Conservation (phyloP, 2,329 filamentous ascomycete species). For the Ceratocystis eucalypticola region DNA sequence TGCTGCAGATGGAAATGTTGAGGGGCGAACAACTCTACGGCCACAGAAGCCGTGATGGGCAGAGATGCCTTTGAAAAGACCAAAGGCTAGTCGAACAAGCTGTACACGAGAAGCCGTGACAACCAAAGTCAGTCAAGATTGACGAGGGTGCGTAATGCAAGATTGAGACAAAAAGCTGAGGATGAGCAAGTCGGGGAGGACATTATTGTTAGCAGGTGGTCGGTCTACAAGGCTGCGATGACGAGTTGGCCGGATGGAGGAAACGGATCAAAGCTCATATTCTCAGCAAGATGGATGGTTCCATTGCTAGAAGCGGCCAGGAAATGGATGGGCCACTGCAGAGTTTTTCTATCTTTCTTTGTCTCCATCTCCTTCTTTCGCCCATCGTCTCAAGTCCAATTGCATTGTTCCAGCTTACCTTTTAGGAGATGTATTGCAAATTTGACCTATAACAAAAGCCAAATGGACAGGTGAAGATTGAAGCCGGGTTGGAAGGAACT, state of each 20-base stretch:
- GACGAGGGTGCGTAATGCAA: not conserved
- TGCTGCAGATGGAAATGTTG: conserved; percentile 57
- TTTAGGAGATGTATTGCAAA: not conserved
- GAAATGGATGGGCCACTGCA: not conserved
- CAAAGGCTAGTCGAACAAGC: conserved; percentile 39
- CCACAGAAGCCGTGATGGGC: conserved; percentile 47
- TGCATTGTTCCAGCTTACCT: not conserved
- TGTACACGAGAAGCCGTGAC: conserved; percentile 13
- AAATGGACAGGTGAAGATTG: not conserved
- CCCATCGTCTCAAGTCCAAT: not conserved
- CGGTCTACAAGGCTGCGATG: not conserved
- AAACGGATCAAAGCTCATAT: not conserved
- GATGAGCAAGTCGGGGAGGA: not conserved
- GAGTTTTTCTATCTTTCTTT: not conserved
- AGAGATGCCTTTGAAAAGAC: conserved; percentile 48
- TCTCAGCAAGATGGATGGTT: not conserved
- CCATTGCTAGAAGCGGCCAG: not conserved
- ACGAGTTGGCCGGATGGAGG: not conserved
- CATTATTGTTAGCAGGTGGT: conserved; percentile 2
- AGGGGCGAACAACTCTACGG: conserved; percentile 49
- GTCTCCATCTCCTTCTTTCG: not conserved
- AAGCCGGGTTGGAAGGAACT: not conserved
- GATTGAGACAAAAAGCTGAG: conserved; percentile 10
- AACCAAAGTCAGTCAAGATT: not conserved
- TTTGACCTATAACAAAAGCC: not conserved